A percentile compares a stretch with the other conserved stretches of the same genome.
Conservation (phyloP, 75 land plant species). For the Selaginella tamariscina region DNA sequence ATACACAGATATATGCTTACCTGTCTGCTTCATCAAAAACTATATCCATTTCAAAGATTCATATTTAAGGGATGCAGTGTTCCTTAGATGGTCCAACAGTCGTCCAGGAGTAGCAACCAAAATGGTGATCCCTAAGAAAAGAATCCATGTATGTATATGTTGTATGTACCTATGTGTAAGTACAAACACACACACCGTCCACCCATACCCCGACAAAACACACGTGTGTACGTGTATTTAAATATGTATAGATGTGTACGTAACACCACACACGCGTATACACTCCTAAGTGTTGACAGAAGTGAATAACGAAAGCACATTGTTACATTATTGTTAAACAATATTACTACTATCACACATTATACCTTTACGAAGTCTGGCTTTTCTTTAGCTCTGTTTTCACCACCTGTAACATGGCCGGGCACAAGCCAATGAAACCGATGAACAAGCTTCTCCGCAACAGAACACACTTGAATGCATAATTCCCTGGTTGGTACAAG, state of each 20-base stretch:
- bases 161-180: too few relatives aligned
- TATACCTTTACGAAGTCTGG: slow-evolving; percentile 88
- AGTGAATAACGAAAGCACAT: too few relatives aligned
- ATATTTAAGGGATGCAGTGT: slow-evolving; percentile 64
- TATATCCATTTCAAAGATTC: slow-evolving; percentile 61
- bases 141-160: too few relatives aligned
- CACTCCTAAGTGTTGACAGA: too few relatives aligned
- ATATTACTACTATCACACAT: too few relatives aligned
- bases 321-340: too few relatives aligned
- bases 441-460: slow-evolving; percentile 65
- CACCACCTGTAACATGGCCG: slow-evolving; percentile 87
- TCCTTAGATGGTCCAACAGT: slow-evolving; percentile 77
- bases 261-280: too few relatives aligned
- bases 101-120: slow-evolving; percentile 95
- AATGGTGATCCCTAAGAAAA: slow-evolving; percentile 64
- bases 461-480: slow-evolving; percentile 85
- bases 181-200: too few relatives aligned
- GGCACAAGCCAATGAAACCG: slow-evolving; percentile 94
- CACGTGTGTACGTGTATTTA: too few relatives aligned
- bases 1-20: slow-evolving; percentile 20
- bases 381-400: slow-evolving; percentile 82
- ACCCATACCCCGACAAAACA: too few relatives aligned
- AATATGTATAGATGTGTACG: too few relatives aligned
- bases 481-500: slow-evolving; percentile 93
- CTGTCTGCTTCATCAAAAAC: slow-evolving; percentile 97